Percentiles rank a stretch among this genome's conserved stretches.
Conservation (phyloP, 2,329 filamentous ascomycete genomes). For the Arthrobotrys entomopaga region DNA sequence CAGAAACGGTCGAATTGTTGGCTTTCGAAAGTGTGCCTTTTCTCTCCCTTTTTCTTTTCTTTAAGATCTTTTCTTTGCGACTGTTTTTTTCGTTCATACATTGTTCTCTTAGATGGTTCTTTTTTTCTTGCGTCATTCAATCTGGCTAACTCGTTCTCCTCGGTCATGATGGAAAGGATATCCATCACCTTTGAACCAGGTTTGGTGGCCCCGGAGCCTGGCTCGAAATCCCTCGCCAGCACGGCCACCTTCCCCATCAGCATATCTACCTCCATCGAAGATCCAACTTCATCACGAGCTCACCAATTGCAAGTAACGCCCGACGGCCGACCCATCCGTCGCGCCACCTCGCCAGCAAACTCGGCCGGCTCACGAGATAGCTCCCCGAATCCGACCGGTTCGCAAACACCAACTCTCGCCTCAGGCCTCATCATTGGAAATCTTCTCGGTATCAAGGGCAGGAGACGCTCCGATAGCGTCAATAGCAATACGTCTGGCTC, state of each 20-base stretch:
- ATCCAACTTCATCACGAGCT: slow-evolving; percentile 40
- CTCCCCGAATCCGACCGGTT: slow-evolving; percentile 32
- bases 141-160: slow-evolving; percentile 10
- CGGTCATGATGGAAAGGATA: slow-evolving; percentile 17
- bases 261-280: slow-evolving; percentile 53
- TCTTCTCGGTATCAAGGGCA: slow-evolving; percentile 46
- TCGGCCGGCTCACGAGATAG: slow-evolving; percentile 46
- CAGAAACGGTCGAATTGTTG: background rate
- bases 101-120: slow-evolving; percentile 5
- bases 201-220: slow-evolving; percentile 40
- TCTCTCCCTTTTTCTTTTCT: background rate
- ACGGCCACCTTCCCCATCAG: slow-evolving; percentile 54
- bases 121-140: background rate
- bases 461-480: slow-evolving; percentile 45
- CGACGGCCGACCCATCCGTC: slow-evolving; percentile 46
- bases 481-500: slow-evolving; percentile 42
- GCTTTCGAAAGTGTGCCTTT: background rate
- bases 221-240: slow-evolving; percentile 29
- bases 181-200: slow-evolving; percentile 42
- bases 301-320: slow-evolving; percentile 46
- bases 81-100: background rate
- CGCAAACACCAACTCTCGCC: slow-evolving; percentile 44
- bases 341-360: slow-evolving; percentile 42
- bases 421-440: slow-evolving; percentile 49
- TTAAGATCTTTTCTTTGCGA: background rate